Conservation (phyloP, 192 early-diverging fungal genomes). For the Gonapodya sp. region DNA sequence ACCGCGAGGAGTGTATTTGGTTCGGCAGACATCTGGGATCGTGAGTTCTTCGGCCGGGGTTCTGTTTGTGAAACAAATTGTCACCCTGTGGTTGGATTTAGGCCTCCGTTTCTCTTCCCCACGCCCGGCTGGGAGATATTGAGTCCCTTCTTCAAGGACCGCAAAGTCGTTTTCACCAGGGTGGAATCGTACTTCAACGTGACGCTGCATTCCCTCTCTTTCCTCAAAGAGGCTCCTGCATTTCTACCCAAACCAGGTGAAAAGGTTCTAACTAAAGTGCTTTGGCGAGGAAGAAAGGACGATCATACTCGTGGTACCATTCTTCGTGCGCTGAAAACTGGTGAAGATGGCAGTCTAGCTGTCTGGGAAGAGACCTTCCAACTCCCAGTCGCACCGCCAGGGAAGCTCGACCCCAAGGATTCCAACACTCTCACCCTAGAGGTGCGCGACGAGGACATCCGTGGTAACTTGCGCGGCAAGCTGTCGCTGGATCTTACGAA, state of each 20-base stretch:
- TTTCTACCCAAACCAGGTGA: neutral
- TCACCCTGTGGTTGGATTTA: neutral
- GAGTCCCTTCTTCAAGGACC: neutral
- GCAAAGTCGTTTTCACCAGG: neutral
- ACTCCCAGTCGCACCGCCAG: neutral
- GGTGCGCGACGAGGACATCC: neutral
- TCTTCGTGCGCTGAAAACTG: neutral
- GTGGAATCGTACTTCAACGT: neutral
- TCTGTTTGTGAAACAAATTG: neutral
- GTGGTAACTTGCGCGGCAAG: neutral
- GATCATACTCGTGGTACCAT: neutral
- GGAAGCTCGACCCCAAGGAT: neutral
- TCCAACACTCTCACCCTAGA: neutral
- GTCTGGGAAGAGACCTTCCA: neutral
- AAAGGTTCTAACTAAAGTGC: neutral
- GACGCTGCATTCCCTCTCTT: neutral
- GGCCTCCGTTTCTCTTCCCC: conserved; percentile 7
- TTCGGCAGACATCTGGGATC: neutral
- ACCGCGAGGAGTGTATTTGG: neutral
- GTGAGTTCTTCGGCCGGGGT: neutral
- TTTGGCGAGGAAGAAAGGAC: neutral
- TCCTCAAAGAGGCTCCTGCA: neutral
- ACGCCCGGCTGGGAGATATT: neutral
- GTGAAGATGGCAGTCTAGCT: neutral
- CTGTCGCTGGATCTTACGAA: neutral